These are phyloP conservation scores for Cladosporium velox DNA, from an alignment of 2,329 filamentous ascomycete genomes.

Conservation along the genomic window DNA sequence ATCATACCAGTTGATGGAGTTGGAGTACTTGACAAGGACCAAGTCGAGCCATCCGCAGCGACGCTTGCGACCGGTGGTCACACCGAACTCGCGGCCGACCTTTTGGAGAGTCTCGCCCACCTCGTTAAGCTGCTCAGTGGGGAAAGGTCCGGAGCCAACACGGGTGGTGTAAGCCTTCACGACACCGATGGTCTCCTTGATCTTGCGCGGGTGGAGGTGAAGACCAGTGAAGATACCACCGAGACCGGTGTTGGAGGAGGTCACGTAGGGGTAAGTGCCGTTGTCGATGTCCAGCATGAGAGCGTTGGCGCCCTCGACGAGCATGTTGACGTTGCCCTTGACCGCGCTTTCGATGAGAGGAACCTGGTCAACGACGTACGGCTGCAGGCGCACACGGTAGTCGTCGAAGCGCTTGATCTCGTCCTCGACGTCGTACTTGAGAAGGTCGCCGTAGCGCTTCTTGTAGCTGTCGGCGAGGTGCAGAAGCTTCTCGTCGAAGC, in stretches of 20 bases:
- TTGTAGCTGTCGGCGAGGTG: constrained; percentile 63
- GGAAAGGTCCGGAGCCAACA: constrained; percentile 63
- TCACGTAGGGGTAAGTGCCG: constrained; percentile 63
- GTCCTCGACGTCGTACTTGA: constrained; percentile 68
- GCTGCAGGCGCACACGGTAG: constrained; percentile 59
- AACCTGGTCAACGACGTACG: constrained; percentile 68
- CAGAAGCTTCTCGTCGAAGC: constrained; percentile 68
- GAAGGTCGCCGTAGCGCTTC: constrained; percentile 68
- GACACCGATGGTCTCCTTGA: constrained; percentile 65
- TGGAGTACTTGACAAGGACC: constrained; percentile 67
- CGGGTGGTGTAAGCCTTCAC: constrained; percentile 68
- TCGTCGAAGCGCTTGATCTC: constrained; percentile 65
- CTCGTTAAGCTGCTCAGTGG: constrained; percentile 64
- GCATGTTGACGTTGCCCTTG: constrained; percentile 58
- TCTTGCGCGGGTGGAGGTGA: constrained; percentile 61
- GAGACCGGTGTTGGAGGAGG: constrained; percentile 61
- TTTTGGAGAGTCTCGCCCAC: constrained; percentile 59
- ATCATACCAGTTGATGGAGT: constrained; percentile 67
- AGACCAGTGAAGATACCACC: constrained; percentile 66
- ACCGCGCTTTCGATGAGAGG: constrained; percentile 65
- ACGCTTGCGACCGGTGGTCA: constrained; percentile 61
- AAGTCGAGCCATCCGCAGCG: constrained; percentile 68
- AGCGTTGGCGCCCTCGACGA: constrained; percentile 70
- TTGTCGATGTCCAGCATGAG: constrained; percentile 69
- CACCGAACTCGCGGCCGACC: constrained; percentile 59